Percentiles rank a stretch among this genome's conserved stretches.
Conservation (phyloP, 2,329 filamentous ascomycete species). For the Fusarium sublunatum region DNA sequence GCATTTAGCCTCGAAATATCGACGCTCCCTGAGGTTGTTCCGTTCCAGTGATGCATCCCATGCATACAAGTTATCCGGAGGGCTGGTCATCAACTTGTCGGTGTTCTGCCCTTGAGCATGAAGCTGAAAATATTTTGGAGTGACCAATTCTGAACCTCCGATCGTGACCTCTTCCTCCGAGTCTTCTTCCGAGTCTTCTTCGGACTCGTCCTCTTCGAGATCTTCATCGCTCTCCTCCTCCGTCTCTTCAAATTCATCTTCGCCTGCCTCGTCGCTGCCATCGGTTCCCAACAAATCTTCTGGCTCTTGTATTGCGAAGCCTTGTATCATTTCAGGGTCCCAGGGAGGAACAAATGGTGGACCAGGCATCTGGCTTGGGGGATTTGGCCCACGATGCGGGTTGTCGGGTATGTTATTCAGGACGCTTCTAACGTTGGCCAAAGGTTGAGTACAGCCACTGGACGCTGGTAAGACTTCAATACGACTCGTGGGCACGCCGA, state of each 20-base stretch:
- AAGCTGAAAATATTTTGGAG: slow-evolving; percentile 7
- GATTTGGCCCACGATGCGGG: slow-evolving; percentile 40
- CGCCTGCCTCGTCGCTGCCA: slow-evolving; percentile 25
- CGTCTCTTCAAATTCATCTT: slow-evolving; percentile 32
- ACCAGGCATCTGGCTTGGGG: not conserved
- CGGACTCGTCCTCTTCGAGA: slow-evolving; percentile 22
- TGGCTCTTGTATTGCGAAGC: slow-evolving; percentile 19
- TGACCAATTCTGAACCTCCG: slow-evolving; percentile 21
- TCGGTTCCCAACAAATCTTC: slow-evolving; percentile 27
- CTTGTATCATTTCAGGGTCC: slow-evolving; percentile 25
- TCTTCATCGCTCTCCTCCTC: slow-evolving; percentile 39
- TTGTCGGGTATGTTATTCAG: slow-evolving; percentile 48
- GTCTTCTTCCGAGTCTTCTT: slow-evolving; percentile 14
- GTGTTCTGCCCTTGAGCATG: slow-evolving; percentile 1
- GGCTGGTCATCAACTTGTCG: not conserved
- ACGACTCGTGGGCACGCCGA: slow-evolving; percentile 45
- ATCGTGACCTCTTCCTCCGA: slow-evolving; percentile 20
- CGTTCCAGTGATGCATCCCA: slow-evolving; percentile 24
- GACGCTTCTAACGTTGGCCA: slow-evolving; percentile 45
- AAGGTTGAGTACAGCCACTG: slow-evolving; percentile 28
- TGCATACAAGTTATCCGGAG: slow-evolving; percentile 26
- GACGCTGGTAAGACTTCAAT: slow-evolving; percentile 35
- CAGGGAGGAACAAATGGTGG: slow-evolving; percentile 18
- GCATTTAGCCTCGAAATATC: not conserved
- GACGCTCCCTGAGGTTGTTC: slow-evolving; percentile 6